These are phyloP conservation scores for Phanerodontia chrysosporium DNA, from an alignment of 768 basidiomycete species.

Conservation along the genomic window DNA sequence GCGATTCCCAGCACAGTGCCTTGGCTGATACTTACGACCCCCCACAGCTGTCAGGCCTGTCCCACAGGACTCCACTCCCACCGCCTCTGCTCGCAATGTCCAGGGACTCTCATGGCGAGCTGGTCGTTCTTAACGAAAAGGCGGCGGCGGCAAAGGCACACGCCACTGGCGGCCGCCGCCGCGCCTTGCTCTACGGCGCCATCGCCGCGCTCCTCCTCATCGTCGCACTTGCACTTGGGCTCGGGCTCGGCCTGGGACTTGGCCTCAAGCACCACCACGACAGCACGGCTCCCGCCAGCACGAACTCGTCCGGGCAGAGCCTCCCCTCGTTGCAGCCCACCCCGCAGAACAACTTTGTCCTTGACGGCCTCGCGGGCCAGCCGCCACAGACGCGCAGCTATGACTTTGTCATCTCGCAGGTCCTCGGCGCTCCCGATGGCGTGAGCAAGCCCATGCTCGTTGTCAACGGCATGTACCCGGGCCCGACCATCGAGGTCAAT, in stretches of 20 bases:
- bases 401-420: conserved; percentile 36
- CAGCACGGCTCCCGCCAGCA: background rate
- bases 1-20: too few species aligned
- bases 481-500: conserved; percentile 36
- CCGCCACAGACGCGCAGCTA: conserved; percentile 36
- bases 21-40: too few species aligned
- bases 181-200: background rate
- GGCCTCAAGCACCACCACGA: conserved; percentile 17
- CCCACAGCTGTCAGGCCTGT: too few species aligned
- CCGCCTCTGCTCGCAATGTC: background rate
- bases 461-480: conserved; percentile 40
- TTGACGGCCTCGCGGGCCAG: conserved; percentile 13
- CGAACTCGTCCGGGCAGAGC: background rate
- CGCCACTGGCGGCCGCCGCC: background rate
- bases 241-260: conserved; percentile 24
- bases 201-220: conserved; percentile 3
- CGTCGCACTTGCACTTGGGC: conserved; percentile 18
- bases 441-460: conserved; percentile 40
- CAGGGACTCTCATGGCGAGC: background rate
- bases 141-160: background rate
- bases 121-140: background rate
- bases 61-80: background rate
- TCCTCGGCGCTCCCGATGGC: conserved; percentile 33
- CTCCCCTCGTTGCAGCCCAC: background rate
- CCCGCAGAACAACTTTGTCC: conserved; percentile 12